Percentiles rank a stretch among this genome's conserved stretches.
Conservation (phyloP, 139 green algal genomes). For the Haematococcus lacustris region DNA sequence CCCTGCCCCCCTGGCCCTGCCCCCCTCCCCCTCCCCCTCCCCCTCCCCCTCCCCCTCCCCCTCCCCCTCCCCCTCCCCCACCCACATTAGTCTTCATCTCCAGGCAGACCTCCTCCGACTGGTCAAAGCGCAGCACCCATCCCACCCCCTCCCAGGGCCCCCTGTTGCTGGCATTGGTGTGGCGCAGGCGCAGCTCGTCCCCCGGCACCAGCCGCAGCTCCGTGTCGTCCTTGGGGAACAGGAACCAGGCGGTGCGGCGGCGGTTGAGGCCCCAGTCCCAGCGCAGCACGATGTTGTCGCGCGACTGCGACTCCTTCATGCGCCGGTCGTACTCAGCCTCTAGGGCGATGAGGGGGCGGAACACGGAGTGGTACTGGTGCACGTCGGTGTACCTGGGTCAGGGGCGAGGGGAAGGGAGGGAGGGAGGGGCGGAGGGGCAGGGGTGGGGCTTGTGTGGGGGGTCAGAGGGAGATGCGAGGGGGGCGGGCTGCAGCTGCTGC, state of each 20-base stretch:
- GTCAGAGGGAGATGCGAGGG: not conserved
- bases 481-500: no score
- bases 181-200: constrained; percentile 86
- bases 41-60: no score
- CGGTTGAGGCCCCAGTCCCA: constrained; percentile 93
- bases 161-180: constrained; percentile 47
- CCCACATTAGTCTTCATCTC: constrained; percentile 61
- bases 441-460: not conserved
- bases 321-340: constrained; percentile 89
- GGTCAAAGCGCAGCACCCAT: constrained; percentile 68
- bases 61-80: no score
- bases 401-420: not conserved
- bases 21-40: no score
- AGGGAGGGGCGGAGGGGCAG: not conserved
- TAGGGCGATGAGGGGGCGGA: constrained; percentile 72
- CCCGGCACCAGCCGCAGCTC: constrained; percentile 38
- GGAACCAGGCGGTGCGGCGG: constrained; percentile 81
- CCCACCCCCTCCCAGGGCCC: constrained; percentile 66
- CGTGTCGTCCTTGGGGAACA: constrained; percentile 73
- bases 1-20: no score
- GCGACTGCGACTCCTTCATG: constrained; percentile 81
- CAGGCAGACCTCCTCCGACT: constrained; percentile 73
- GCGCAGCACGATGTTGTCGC: constrained; percentile 78
- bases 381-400: constrained; percentile 16
- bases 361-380: constrained; percentile 26